Percentiles rank a stretch among this genome's conserved stretches.
These are phyloP conservation scores for Pinus albicaulis DNA, from an alignment of 75 land plant genomes.

Conservation along the genomic window DNA sequence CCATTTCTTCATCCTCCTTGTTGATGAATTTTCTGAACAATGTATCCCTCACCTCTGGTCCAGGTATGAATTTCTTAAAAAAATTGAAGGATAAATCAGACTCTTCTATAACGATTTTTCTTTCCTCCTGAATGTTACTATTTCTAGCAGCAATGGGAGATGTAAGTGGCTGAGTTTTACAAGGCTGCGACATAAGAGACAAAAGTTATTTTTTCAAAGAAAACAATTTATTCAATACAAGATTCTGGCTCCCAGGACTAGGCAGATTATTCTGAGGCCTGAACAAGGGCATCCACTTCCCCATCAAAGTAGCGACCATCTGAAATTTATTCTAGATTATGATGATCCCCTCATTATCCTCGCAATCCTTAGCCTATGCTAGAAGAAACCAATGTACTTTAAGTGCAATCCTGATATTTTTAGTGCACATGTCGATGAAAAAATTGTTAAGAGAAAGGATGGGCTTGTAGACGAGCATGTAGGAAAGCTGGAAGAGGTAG, in stretches of 20 bases:
- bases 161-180: conserved; percentile 15
- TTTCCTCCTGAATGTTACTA: conserved; percentile 40
- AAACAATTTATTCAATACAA: conserved; percentile 61
- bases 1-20: conserved; percentile 69
- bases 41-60: conserved; percentile 87
- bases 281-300: conserved; percentile 89
- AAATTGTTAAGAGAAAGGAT: conserved; percentile 91
- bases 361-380: conserved; percentile 92
- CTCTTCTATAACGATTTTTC: conserved; percentile 51
- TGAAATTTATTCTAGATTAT: conserved; percentile 94
- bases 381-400: conserved; percentile 99
- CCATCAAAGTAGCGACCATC: conserved; percentile 83
- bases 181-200: conserved; percentile 74
- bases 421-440: conserved; percentile 91
- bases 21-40: conserved; percentile 72
- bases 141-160: not conserved
- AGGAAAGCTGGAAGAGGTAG: conserved; percentile 95
- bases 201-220: conserved; percentile 80
- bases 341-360: conserved; percentile 71
- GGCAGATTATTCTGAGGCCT: conserved; percentile 37
- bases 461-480: conserved; percentile 95
- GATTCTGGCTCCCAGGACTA: conserved; percentile 49
- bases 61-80: conserved; percentile 84
- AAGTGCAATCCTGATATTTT: conserved; percentile 78
- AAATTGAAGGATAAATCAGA: conserved; percentile 57